Evolutionary conservation across 1,139 yeast species (phyloP), one percentile per base, ranked within the genome.

Genomic region (Geotrichum candidum): DNA sequence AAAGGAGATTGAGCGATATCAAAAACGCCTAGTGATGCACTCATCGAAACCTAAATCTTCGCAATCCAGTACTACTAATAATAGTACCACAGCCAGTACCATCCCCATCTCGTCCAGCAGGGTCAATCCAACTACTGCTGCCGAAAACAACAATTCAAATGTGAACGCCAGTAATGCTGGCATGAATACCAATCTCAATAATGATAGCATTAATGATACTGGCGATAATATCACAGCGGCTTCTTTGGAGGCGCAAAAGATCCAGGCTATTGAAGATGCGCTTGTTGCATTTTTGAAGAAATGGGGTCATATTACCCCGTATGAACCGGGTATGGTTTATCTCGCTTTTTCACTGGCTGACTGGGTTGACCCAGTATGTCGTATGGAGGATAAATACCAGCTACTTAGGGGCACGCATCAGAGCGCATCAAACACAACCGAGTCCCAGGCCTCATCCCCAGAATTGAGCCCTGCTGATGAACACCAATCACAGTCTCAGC

Each of bases 301-400:
- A 75, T 91, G 96, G 96, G 91, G 96, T 10, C 79, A 81, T 53
- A 80, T 86, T 64, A 82, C 89, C 63, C 86, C 86, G 65, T 92
- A 91, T 72, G 96, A 90, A 73, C 82, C 87, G 58, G 91, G 95
- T 0, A 79, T 90, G 70, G 81, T 94, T 0, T 91, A 97, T 96
- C 83, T 89, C 27, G 97, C 96, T 0, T 76, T 90, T 54, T 91
- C 91, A 10, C 77, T 92, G 59, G 95, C 96, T 1, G 96, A 90
- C 73, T 90, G 96, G 96, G 82, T 87, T 48, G 95, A 96, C 7
- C 89, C 90, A 1, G 68, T 79, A 22, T 51, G 50, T 48, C 58
- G 61, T 9, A n/a, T 55, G 31, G 61, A 59, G n/a, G 61, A 59
- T 25, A 41, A 35, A n/a, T 29, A 33, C 50, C 25, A 38, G 6